Base-by-base conservation (phyloP, 202 grass and related monocot species). In the Hordeum pubiflorum region DNA sequence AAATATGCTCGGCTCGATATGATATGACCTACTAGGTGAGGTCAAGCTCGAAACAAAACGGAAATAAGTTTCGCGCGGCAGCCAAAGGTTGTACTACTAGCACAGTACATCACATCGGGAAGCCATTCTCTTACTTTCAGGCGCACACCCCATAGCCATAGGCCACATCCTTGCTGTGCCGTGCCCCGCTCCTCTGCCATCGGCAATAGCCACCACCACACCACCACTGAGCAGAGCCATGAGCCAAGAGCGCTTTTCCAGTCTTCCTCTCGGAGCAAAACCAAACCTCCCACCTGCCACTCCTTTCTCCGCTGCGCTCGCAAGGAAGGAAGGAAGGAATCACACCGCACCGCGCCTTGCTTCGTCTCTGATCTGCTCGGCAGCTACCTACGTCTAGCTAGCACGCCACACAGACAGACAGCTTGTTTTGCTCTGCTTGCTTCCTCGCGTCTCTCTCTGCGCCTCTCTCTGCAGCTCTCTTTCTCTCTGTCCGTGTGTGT, bases 281-380 rank as follows among this genome's bases (percentile, higher is more conserved):
- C 81, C 48, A 48, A 46, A 15, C 38, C 23, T 3, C 7, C 44
- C 46, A 1, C 11, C 80, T 38, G 40, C 69, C 57, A 82, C 38
- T 44, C 69, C 10, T 39, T 1, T 15, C 70, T 54, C 9, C 58
- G 10, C 69, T 38, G 13, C 58, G 43, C 17, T 76, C 22, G 46
- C 61, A 82, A 75, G 71, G 3, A 76, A 76, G 61, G 81, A 82
- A 75, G 71, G 3, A 76, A 76, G 61, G 81, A 83, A 58, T 76
- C 72, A 41, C 71, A 66, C 15, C n/a, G 33, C 62, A 65, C 33
- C 33, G 0, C 34, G 5, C 41, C 29, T 38, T n/a, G n/a, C n/a
- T 55, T 79, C 62, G 23, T 48, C 23, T 38, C 10, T 44, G 24
- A 82, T 32, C 57, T 6, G 39, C 75, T 17, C 31, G 29, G 57